These are phyloP conservation scores for Hylodesmum podocarpum DNA, from an alignment of 306 rosid genomes.

Conservation along the genomic window DNA sequence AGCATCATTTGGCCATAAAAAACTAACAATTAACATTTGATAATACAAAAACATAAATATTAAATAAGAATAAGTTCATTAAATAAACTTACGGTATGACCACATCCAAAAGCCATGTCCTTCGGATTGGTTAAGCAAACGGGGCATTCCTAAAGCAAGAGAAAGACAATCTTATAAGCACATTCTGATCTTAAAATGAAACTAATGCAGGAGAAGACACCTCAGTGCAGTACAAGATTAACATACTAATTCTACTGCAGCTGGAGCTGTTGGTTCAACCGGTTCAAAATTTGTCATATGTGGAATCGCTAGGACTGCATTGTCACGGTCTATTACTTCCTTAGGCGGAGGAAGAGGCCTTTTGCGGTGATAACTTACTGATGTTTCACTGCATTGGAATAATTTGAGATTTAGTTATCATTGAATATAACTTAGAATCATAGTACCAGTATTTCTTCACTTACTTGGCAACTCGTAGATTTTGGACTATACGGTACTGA, in stretches of 20 bases:
- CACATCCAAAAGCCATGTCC: constrained; percentile 96
- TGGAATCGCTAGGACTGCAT: constrained; percentile 45
- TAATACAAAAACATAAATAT: neutral
- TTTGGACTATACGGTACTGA: constrained; percentile 69
- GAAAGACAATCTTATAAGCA: constrained; percentile 17
- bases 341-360: constrained; percentile 74
- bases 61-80: neutral
- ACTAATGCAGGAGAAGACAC: constrained; percentile 7
- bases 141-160: constrained; percentile 67
- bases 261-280: constrained; percentile 49
- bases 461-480: constrained; percentile 40
- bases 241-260: constrained; percentile 55
- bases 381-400: constrained; percentile 44
- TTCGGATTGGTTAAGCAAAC: constrained; percentile 79
- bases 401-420: constrained; percentile 11
- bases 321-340: constrained; percentile 63
- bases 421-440: neutral
- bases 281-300: constrained; percentile 23
- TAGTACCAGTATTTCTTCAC: constrained; percentile 29
- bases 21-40: no score
- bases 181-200: constrained; percentile 18
- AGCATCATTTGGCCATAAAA: no score
- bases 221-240: neutral
- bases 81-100: constrained; percentile 69
- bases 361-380: constrained; percentile 26